phyloP scores from a whole-genome alignment of 1,284 basidiomycete genomes.

The Naganishia cerealis region DNA sequence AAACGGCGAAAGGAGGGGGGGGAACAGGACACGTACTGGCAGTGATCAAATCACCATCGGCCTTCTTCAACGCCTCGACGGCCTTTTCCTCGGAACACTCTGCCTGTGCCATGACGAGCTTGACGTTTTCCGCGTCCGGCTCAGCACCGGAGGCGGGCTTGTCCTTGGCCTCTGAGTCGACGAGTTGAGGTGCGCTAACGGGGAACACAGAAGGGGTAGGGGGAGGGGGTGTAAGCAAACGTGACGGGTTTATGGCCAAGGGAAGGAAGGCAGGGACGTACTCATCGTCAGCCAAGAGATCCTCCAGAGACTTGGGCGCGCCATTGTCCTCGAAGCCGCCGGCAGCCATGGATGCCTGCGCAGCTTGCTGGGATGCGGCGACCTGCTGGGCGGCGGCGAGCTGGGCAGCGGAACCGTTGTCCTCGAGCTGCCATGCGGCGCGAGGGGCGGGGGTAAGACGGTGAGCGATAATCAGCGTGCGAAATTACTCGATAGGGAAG shows the following conservation, averaged over 20 bases:
- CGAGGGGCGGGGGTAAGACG: not conserved
- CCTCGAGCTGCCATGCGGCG: conserved; percentile 68
- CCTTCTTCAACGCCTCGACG: conserved; percentile 80
- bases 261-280: conserved; percentile 38
- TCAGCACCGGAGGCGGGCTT: conserved; percentile 46
- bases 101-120: conserved; percentile 84
- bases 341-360: conserved; percentile 50
- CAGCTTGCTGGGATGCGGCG: conserved; percentile 56
- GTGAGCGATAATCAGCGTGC: not conserved
- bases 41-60: conserved; percentile 87
- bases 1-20: not conserved
- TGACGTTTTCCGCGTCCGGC: conserved; percentile 89
- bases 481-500: not conserved
- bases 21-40: conserved; percentile 68
- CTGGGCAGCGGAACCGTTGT: conserved; percentile 82
- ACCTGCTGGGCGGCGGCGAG: conserved; percentile 81
- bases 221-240: conserved; percentile 8
- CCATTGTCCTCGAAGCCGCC: conserved; percentile 56
- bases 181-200: conserved; percentile 69
- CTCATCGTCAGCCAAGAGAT: conserved; percentile 60
- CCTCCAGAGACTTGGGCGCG: conserved; percentile 61
- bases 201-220: not conserved
- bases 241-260: not conserved
- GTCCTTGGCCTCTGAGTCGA: conserved; percentile 66
- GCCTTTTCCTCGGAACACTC: conserved; percentile 82